Percentiles rank a stretch among this genome's conserved stretches.
Evolutionary conservation across 495 filamentous ascomycete genomes (phyloP).

Genomic region (Podospora tetraspora): DNA sequence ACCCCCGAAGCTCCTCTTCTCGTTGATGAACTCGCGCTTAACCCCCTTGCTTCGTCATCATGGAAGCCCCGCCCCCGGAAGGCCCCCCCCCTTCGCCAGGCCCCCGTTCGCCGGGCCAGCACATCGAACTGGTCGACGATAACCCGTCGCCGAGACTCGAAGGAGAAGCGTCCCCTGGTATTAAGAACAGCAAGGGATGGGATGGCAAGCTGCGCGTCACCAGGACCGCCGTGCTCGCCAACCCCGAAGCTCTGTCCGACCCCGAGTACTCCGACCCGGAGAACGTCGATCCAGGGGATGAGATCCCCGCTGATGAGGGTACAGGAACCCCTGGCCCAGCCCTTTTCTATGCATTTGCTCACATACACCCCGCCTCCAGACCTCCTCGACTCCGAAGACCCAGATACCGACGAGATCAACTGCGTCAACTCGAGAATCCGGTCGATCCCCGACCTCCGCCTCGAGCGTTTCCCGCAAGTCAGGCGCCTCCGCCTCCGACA

Average conservation of each 20-base stretch:
- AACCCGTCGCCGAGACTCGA: slow-evolving; percentile 36
- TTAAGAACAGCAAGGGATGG: slow-evolving; percentile 73
- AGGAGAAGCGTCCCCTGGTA: slow-evolving; percentile 37
- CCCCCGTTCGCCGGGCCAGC: slow-evolving; percentile 29
- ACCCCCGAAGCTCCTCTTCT: background rate
- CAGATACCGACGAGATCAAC: slow-evolving; percentile 72
- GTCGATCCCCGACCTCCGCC: slow-evolving; percentile 68
- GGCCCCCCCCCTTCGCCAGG: slow-evolving; percentile 5
- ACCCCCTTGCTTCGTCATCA: slow-evolving; percentile 13
- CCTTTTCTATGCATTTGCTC: background rate
- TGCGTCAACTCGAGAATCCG: slow-evolving; percentile 78
- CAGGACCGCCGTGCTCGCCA: slow-evolving; percentile 56
- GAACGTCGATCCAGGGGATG: slow-evolving; percentile 67
- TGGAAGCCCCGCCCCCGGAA: slow-evolving; percentile 35
- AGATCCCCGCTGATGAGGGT: slow-evolving; percentile 81
- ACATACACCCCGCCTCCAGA: slow-evolving; percentile 30
- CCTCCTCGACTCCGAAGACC: slow-evolving; percentile 49
- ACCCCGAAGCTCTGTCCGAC: slow-evolving; percentile 74
- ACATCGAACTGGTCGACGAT: slow-evolving; percentile 41
- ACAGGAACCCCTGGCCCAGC: slow-evolving; percentile 15
- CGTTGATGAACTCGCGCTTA: background rate
- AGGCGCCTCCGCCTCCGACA: slow-evolving; percentile 86
- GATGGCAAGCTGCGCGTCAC: slow-evolving; percentile 80
- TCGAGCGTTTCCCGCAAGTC: slow-evolving; percentile 77
- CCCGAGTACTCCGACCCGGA: slow-evolving; percentile 79